These are phyloP conservation scores for Paragyromitra xinjiangensis DNA, from an alignment of 495 filamentous ascomycete species.

Conservation along the genomic window DNA sequence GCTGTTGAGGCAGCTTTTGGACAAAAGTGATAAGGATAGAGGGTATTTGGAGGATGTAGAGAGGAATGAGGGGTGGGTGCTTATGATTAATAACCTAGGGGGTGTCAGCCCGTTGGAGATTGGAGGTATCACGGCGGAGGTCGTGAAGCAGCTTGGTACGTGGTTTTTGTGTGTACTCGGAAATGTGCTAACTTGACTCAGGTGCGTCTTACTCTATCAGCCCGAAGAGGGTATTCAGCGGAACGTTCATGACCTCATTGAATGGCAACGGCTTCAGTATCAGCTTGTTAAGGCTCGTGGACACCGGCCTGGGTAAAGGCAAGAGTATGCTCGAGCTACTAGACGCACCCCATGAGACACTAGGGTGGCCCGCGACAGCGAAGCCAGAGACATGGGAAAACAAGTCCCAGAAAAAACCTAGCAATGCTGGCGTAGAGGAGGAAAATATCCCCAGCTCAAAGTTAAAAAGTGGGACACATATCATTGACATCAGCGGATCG, in stretches of 20 bases:
- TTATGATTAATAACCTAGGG: slow-evolving; percentile 95
- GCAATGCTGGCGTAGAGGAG: slow-evolving; percentile 59
- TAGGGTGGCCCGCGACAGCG: slow-evolving; percentile 83
- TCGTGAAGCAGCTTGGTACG: slow-evolving; percentile 74
- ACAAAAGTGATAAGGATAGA: slow-evolving; percentile 79
- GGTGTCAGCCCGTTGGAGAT: slow-evolving; percentile 88
- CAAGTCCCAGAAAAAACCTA: slow-evolving; percentile 62
- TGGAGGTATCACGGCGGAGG: slow-evolving; percentile 86
- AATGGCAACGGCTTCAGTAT: slow-evolving; percentile 95
- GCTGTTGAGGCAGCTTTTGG: slow-evolving; percentile 85
- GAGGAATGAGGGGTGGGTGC: slow-evolving; percentile 69
- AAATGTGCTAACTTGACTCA: slow-evolving; percentile 37
- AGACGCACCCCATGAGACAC: slow-evolving; percentile 83
- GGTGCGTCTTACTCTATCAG: slow-evolving; percentile 55
- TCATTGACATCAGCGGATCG: neutral
- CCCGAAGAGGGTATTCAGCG: slow-evolving; percentile 61
- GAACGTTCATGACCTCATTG: slow-evolving; percentile 80
- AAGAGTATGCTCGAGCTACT: slow-evolving; percentile 86
- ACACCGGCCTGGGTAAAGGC: slow-evolving; percentile 78
- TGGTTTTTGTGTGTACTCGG: neutral
- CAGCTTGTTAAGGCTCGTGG: slow-evolving; percentile 78
- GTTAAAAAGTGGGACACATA: slow-evolving; percentile 65
- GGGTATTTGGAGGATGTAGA: slow-evolving; percentile 73
- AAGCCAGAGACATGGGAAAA: slow-evolving; percentile 65
- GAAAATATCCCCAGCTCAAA: slow-evolving; percentile 71